Conservation (phyloP, 495 filamentous ascomycete genomes). For the Chaetomidium leptoderma region DNA sequence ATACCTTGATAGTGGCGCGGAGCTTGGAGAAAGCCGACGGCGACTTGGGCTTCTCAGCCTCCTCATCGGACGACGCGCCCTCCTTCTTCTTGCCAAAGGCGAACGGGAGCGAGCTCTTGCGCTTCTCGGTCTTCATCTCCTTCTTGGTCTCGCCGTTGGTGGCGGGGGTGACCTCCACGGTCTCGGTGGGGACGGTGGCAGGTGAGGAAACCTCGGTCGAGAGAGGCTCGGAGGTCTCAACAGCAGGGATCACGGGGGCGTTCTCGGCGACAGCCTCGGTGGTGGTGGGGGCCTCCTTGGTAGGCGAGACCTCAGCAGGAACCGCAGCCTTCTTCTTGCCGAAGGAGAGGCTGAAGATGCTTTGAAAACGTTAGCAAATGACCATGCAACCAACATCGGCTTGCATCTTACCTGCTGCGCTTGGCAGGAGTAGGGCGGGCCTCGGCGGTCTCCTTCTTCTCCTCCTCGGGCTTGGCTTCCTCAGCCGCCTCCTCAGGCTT, state of each 20-base stretch:
- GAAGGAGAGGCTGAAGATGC: slow-evolving; percentile 52
- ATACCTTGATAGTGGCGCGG: slow-evolving; percentile 47
- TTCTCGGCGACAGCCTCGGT: slow-evolving; percentile 50
- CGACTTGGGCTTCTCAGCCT: slow-evolving; percentile 49
- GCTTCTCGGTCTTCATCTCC: slow-evolving; percentile 53
- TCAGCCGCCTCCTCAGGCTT: slow-evolving; percentile 21
- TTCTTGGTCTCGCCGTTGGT: slow-evolving; percentile 51
- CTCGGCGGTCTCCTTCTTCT: slow-evolving; percentile 34
- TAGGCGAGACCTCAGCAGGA: slow-evolving; percentile 37
- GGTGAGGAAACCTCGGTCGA: slow-evolving; percentile 45
- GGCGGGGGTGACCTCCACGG: slow-evolving; percentile 39
- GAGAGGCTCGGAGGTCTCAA: slow-evolving; percentile 54
- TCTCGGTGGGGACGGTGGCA: slow-evolving; percentile 42
- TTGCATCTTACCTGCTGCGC: slow-evolving; percentile 11
- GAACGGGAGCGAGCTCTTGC: slow-evolving; percentile 54
- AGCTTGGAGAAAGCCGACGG: slow-evolving; percentile 55
- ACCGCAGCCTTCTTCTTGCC: slow-evolving; percentile 52
- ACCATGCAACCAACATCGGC: no score
- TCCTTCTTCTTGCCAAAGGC: slow-evolving; percentile 53
- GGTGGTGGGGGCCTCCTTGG: slow-evolving; percentile 35
- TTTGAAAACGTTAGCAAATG: slow-evolving; percentile 35
- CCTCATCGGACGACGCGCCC: slow-evolving; percentile 44
- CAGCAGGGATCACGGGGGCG: slow-evolving; percentile 54
- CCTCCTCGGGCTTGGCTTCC: slow-evolving; percentile 34
- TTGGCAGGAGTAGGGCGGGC: slow-evolving; percentile 23